Base-by-base conservation (phyloP, 306 rosid genomes). In the Fagus crenata region DNA sequence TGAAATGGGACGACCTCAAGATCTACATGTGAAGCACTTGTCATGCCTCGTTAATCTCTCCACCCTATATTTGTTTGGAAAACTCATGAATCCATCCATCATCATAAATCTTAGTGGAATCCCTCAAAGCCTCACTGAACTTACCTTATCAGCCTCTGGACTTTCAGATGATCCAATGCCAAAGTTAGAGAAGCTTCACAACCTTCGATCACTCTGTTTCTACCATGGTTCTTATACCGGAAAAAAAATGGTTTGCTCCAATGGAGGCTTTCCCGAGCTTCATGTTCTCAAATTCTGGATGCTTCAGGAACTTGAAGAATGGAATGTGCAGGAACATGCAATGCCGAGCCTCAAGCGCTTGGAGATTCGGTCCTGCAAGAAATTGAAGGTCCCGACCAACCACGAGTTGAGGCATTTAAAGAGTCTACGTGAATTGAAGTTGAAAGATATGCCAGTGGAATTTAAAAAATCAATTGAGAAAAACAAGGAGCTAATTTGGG, bases 321-420 rank as follows among this genome's bases (percentile, higher is more conserved):
- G 77, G 84, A 36, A 0, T 0, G 60, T 87, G 76, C 32, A 76
- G 22, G 8, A 54, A 49, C 41, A 14, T 36, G 84, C 90, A 41
- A 67, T 87, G 72, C 83, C 71, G 3, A 67, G n/a, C 37, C 84
- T 84, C n/a, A 79, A 77, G 67, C 84, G 84, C 28, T 35, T 86
- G 7, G 90, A 86, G 83, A 81, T 22, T 22, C 28, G 28, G 28
- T 82, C 77, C 0, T 84, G 88, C 77, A 7, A 0, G 0, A 2
- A 5, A 13, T 39, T 84, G 77, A 39, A 13, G 69, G 83, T 80
- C 68, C 85, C 85, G 0, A 11, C 54, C 6, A 43, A 11, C 51
- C 7, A 0, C 3, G 85, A 83, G n/a, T 70, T 87, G 36, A 8
- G 15, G 56, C 35, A 80, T 71, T 61, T 87, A 5, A 74, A 33